Conservation (phyloP, 805 yeast genomes). For the Suhomyces sp. region DNA sequence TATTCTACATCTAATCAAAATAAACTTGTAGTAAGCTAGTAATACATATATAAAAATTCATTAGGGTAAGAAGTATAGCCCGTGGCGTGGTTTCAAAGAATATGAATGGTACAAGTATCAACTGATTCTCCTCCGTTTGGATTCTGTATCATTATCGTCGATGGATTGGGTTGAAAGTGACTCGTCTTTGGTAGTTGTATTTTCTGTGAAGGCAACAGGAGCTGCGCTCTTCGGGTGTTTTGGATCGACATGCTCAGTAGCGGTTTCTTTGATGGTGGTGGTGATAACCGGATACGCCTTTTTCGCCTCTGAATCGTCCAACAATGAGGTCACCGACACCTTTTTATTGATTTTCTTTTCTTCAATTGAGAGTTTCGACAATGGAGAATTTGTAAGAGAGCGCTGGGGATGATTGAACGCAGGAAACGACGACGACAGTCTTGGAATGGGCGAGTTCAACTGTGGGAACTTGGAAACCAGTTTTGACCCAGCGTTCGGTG, state of each 20-base stretch:
- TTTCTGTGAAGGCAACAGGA: neutral
- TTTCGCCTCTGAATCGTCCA: slow-evolving; percentile 11
- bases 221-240: neutral
- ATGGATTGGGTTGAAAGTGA: neutral
- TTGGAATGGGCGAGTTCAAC: slow-evolving; percentile 9
- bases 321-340: slow-evolving; percentile 23
- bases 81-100: neutral
- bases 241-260: neutral
- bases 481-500: slow-evolving; percentile 6
- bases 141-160: neutral
- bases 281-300: neutral
- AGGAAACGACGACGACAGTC: slow-evolving; percentile 7
- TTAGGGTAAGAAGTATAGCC: neutral
- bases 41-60: neutral
- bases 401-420: slow-evolving; percentile 6
- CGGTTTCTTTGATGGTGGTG: neutral
- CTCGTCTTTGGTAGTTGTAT: neutral
- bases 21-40: neutral
- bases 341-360: slow-evolving; percentile 9
- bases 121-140: slow-evolving; percentile 1
- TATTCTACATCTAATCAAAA: neutral
- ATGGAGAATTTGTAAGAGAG: slow-evolving; percentile 17
- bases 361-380: slow-evolving; percentile 9
- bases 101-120: neutral
- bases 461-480: slow-evolving; percentile 3